Percentiles rank a stretch among this genome's conserved stretches.
These are phyloP conservation scores for Vitellaria paradoxa DNA, from an alignment of 179 eudicot genomes.

Conservation along the genomic window DNA sequence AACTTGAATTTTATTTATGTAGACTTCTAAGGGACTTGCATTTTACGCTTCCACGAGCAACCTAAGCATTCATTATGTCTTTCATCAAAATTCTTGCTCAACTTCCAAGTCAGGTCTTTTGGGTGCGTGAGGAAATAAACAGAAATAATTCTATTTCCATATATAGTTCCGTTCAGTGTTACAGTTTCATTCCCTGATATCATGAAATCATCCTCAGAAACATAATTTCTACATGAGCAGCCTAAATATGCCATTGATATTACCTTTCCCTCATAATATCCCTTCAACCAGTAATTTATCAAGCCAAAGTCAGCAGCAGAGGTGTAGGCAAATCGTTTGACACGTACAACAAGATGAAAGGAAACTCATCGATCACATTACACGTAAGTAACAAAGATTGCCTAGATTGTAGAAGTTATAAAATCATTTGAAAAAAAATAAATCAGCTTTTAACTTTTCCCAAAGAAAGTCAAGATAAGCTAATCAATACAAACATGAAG, in stretches of 20 bases:
- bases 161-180: background rate
- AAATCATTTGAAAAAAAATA: background rate
- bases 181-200: no score
- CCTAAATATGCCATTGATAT: background rate
- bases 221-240: background rate
- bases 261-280: no score
- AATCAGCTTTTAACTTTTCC: background rate
- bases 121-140: background rate
- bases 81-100: background rate
- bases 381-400: conserved; percentile 32
- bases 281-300: no score
- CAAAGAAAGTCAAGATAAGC: background rate
- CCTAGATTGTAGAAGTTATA: conserved; percentile 31
- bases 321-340: conserved; percentile 74
- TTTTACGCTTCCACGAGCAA: no score
- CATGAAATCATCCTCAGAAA: no score
- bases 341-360: no score
- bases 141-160: background rate
- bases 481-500: background rate
- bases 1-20: no score
- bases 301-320: conserved; percentile 94
- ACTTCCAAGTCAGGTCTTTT: background rate
- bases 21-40: no score
- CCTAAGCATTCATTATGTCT: no score
- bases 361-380: no score